These are phyloP conservation scores for Isochrysis galbana DNA, from an alignment of 78 protist genomes.

Conservation along the genomic window DNA sequence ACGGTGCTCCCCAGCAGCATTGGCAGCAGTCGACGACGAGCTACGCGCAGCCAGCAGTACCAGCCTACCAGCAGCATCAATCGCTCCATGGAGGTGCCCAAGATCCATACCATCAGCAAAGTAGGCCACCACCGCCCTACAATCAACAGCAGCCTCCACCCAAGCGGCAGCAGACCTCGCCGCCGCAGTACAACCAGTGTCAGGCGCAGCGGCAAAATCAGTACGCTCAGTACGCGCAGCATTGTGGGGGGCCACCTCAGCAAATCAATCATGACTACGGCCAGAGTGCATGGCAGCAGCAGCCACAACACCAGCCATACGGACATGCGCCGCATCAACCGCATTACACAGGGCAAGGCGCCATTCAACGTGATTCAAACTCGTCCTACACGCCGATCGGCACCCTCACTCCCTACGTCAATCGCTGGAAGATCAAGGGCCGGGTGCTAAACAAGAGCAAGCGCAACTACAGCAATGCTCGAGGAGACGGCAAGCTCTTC, in stretches of 20 bases:
- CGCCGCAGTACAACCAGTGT: not conserved
- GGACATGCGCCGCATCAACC: not conserved
- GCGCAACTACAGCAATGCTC: not conserved
- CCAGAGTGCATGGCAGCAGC: not conserved
- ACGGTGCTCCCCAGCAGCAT: not conserved
- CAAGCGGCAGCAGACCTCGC: not conserved
- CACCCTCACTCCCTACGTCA: not conserved
- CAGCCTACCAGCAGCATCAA: not conserved
- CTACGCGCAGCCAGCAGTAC: not conserved
- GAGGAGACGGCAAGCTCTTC: conserved; percentile 8
- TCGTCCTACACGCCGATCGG: not conserved
- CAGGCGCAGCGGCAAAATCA: not conserved
- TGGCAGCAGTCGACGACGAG: not conserved
- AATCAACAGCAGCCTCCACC: not conserved
- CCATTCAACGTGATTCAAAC: not conserved
- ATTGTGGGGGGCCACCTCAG: not conserved
- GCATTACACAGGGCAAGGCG: not conserved
- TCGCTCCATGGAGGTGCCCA: not conserved
- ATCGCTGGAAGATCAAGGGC: not conserved
- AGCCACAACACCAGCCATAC: not conserved
- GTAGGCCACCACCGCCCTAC: not conserved
- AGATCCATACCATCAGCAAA: not conserved
- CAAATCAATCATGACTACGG: not conserved
- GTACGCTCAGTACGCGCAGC: not conserved
- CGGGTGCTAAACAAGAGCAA: not conserved